Evolutionary conservation across 805 yeast genomes (phyloP), one percentile per base, ranked within the genome.

Genomic region (Schizosaccharomyces octosporus): DNA sequence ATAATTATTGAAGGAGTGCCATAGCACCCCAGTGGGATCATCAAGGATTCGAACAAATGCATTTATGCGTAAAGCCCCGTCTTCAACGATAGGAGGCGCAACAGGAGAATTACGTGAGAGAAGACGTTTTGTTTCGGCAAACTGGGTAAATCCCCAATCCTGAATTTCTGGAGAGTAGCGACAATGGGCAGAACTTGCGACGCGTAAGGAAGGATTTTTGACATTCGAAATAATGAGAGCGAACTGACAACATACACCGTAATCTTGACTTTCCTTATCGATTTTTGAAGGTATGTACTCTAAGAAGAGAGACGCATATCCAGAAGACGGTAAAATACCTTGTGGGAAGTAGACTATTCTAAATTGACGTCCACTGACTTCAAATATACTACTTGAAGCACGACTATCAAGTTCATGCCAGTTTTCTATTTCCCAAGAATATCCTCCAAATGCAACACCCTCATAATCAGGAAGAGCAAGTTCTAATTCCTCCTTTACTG

Each of bases 91-190:
- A 64, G 76, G 69, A 2, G 70, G 66, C 45, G 74, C 75, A 27
- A 72, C 65, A 63, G 82, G 31, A 21, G 55, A 55, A 11, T 61
- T 29, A 54, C 79, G 74, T 11, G 62, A 42, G 21, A 65, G 72
- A 21, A 81, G 73, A 64, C 74, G 74, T 55, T 79, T 74, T 39
- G 79, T 67, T 62, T 84, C 90, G 21, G 81, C 73, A 66, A 87
- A 82, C 63, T 82, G 82, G 11, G 89, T 79, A 71, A 93, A 93
- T 32, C 99, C 99, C 99, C 99, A 93, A 71, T 93, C 99, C 0
- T 86, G 79, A 62, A 86, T 95, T 59, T 76, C 74, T 9, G 81
- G 76, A 65, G 77, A 80, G 72, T 86, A 93, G 64, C 98, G 75
- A 69, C 88, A 95, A 63, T 80, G 79, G 0, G 95, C 84, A 6